Evolutionary conservation across 306 rosid species (phyloP), one percentile per base, ranked within the genome.

Genomic region (Cicer judaicum): DNA sequence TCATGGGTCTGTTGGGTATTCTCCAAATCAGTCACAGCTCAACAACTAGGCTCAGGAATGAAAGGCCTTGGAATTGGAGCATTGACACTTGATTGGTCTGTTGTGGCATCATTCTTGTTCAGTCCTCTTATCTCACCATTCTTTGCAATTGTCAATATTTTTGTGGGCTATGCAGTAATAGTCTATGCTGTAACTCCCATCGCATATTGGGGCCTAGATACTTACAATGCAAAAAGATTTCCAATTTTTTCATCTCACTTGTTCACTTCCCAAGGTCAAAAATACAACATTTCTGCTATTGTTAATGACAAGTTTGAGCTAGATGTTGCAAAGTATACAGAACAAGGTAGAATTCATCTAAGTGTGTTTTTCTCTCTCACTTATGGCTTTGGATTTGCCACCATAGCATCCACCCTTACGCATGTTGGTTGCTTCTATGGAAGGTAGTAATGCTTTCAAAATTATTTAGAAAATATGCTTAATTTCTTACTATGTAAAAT

Each of bases 41-140:
- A 92, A 77, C 97, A 89, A 46, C 19, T 92, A 10, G 97, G 97
- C 10, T 92, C 96, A 1, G 96, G 96, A 66, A 85, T 92, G 97
- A 70, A 12, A 54, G 97, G 97, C 12, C 78, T 92, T 0, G 97
- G 97, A 63, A 85, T 92, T 0, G 97, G 97, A 10, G 90, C 97
- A 12, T 0, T 92, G 11, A 87, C 96, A 14, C 88, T 90, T 2
- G 97, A 92, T 39, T 92, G 96, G 97, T 0, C 88, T 0, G 88
- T 70, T 0, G 93, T 90, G 49, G 89, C 93, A 1, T 90, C 97
- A 55, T 89, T 84, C 96, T 71, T 90, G 78, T 88, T 63, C 80
- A 88, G 96, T 75, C 97, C 96, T 46, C 93, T 92, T 21, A 81
- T 90, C 79, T 78, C 89, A 73, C 97, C 97, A 0, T 89, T 86